A percentile compares a stretch with the other conserved stretches of the same genome.
These are phyloP conservation scores for Tulasnella sp. DNA, from an alignment of 768 basidiomycete genomes.

Conservation along the genomic window DNA sequence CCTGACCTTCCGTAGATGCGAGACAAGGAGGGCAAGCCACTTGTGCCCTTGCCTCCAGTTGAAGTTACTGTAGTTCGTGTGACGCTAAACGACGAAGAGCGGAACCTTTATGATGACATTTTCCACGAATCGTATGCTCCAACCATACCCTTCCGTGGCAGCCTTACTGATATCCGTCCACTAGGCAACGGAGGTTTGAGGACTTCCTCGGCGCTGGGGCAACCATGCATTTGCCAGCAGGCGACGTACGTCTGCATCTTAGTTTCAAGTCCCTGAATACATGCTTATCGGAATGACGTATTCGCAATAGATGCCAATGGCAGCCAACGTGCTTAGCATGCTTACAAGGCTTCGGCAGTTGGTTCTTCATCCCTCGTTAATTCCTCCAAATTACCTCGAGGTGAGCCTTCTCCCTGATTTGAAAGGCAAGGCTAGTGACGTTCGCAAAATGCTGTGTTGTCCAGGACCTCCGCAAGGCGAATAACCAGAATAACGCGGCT, in stretches of 20 bases:
- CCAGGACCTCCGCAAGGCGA: conserved; percentile 24
- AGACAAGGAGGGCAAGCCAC: conserved; percentile 69
- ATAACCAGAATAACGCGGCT: conserved; percentile 14
- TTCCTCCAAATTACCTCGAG: conserved; percentile 72
- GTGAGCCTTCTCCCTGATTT: conserved; percentile 43
- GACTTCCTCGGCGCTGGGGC: conserved; percentile 48
- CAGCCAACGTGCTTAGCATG: conserved; percentile 67
- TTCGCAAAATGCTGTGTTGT: not conserved
- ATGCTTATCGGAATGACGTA: conserved; percentile 29
- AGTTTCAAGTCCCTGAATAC: not conserved
- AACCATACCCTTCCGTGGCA: not conserved
- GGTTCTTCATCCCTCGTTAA: conserved; percentile 73
- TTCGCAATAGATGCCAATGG: conserved; percentile 56
- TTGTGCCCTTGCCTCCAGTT: conserved; percentile 80
- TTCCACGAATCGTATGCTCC: conserved; percentile 25
- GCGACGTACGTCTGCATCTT: not conserved
- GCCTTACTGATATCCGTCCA: not conserved
- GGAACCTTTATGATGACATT: conserved; percentile 69
- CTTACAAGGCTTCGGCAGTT: conserved; percentile 87
- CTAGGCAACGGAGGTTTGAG: conserved; percentile 58
- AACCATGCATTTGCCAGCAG: not conserved
- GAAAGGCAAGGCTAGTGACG: not conserved
- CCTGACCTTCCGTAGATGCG: conserved; percentile 63
- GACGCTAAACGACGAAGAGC: conserved; percentile 62
- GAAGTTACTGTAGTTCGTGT: conserved; percentile 78